Conservation (phyloP, 1,284 basidiomycete genomes). For the Wallemia hederae region DNA sequence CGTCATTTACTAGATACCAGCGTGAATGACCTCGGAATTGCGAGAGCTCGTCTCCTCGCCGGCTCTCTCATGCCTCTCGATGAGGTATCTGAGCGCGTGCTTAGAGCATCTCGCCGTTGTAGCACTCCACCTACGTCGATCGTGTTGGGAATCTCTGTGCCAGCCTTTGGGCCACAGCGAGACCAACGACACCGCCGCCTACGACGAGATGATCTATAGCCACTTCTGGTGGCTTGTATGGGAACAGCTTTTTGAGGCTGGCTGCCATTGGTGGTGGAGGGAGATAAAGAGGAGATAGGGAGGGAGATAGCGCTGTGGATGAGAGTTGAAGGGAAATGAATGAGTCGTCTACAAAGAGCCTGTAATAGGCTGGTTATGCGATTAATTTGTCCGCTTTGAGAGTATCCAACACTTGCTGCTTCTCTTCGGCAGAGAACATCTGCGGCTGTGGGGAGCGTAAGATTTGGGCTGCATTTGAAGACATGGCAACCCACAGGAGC, state of each 20-base stretch:
- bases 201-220: constrained; percentile 67
- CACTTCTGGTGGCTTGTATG: constrained; percentile 30
- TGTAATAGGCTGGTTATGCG: background rate
- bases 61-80: constrained; percentile 42
- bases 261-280: background rate
- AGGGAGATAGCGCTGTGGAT: too few species aligned
- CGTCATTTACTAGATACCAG: constrained; percentile 23
- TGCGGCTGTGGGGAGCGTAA: background rate
- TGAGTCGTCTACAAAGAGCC: background rate
- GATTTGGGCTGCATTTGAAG: background rate
- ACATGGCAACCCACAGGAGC: background rate
- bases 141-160: constrained; percentile 34
- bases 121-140: constrained; percentile 26
- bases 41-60: constrained; percentile 71
- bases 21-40: constrained; percentile 88
- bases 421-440: background rate
- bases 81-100: constrained; percentile 20
- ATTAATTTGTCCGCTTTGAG: background rate
- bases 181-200: constrained; percentile 75
- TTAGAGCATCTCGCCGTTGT: background rate
- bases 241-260: background rate
- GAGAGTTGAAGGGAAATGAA: too few species aligned
- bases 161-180: constrained; percentile 54
- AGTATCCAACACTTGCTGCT: background rate
- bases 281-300: background rate